Evolutionary conservation across 2,329 filamentous ascomycete species (phyloP).

Genomic region (Pseudonectria foliicola): DNA sequence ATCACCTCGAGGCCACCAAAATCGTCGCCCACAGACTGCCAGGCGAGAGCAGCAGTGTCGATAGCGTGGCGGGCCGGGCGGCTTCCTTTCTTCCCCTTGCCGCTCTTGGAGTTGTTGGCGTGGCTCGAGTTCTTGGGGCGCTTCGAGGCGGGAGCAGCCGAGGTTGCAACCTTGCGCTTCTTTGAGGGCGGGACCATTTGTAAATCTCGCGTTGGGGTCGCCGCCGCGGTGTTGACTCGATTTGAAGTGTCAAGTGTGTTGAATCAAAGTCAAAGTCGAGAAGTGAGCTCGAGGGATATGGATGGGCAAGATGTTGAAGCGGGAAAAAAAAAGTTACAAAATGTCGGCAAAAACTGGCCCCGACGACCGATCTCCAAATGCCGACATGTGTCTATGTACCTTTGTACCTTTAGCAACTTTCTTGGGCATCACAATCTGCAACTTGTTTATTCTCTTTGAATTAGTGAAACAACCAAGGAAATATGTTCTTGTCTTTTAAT

Average conservation of each 20-base stretch:
- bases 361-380: conserved; percentile 11
- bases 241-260: too few relatives aligned
- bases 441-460: conserved; percentile 11
- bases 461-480: background rate
- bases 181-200: conserved; percentile 27
- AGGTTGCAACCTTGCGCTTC: conserved; percentile 32
- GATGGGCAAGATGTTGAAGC: too few relatives aligned
- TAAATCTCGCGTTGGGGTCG: background rate
- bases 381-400: background rate
- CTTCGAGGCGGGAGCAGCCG: conserved; percentile 28
- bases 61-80: conserved; percentile 24
- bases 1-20: conserved; percentile 91
- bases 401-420: too few relatives aligned
- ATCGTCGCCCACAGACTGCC: conserved; percentile 80
- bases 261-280: too few relatives aligned
- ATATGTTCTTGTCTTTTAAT: background rate
- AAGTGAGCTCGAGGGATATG: too few relatives aligned
- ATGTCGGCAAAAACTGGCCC: conserved; percentile 16
- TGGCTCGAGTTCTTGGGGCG: conserved; percentile 25
- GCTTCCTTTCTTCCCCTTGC: too few relatives aligned
- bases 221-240: conserved; percentile 1
- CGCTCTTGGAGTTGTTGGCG: conserved; percentile 9
- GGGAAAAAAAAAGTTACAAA: too few relatives aligned
- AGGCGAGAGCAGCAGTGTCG: conserved; percentile 43
- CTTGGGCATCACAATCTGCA: too few relatives aligned